Base-by-base conservation (phyloP, 192 early-diverging fungal genomes). In the Geranomyces variabilis region DNA sequence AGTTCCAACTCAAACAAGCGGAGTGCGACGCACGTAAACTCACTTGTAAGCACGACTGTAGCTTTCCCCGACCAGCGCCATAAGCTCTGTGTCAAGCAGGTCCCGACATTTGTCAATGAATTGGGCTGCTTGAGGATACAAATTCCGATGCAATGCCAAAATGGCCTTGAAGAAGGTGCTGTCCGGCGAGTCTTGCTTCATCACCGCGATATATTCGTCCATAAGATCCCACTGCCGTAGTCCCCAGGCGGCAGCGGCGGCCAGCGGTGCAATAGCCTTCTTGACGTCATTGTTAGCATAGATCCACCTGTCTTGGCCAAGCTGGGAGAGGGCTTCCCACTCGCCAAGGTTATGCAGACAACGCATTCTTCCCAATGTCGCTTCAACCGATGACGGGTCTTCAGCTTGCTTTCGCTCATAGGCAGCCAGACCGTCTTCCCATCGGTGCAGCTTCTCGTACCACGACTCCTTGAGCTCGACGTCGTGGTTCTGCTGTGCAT, bases 211-310 rank as follows among this genome's bases (percentile, higher is more conserved):
- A 70, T 96, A 98, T 49, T 95, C 90, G 49, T 96, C 90, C 93
- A 98, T 93, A 24, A 87, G 73, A 34, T 92, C 90, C 88, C 92
- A 93, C 44, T 96, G 89, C 21, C 92, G 88, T 19, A 95, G 71
- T 61, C 90, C 91, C 96, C 95, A 98, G 0, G 96, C 90, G 46
- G 94, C 93, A n/a, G 90, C 92, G 30, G 95, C 95, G 10, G 93
- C 97, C 49, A 93, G 84, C 8, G 90, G 89, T 0, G 97, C 94
- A 73, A 96, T 93, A 29, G 78, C 81, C 63, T 89, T 87, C 28
- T 87, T 86, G 29, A 89, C 86, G 46, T 90, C 84, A 34, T 83
- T 69, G 28, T 81, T 79, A 7, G 87, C 81, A 48, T 83, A 81
- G 0, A 79, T 78, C 82, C 84, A 88, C 15, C 77, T 71, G 67